phyloP scores from a whole-genome alignment of 2,329 filamentous ascomycete genomes.

The Verticillium albo-atrum region DNA sequence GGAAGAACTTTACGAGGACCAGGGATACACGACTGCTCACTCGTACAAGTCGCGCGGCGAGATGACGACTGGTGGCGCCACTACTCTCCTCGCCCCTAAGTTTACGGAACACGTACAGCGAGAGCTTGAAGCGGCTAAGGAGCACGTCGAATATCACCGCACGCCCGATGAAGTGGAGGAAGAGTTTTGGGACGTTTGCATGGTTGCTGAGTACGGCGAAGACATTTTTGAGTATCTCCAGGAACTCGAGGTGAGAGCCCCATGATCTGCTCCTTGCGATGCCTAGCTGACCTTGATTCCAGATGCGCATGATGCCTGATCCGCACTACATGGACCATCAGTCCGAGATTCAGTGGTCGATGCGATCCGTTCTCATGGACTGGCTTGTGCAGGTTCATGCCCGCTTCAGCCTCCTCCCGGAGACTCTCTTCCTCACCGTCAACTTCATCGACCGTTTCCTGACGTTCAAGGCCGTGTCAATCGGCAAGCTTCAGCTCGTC shows the following conservation, averaged over 20 bases:
- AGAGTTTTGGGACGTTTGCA: slow-evolving; percentile 88
- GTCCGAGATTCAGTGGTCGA: slow-evolving; percentile 97
- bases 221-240: slow-evolving; percentile 95
- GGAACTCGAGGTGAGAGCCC: slow-evolving; percentile 67
- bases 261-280: slow-evolving; percentile 8
- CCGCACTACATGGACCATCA: slow-evolving; percentile 96
- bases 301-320: slow-evolving; percentile 80
- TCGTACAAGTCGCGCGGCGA: slow-evolving; percentile 71
- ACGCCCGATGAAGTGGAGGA: slow-evolving; percentile 77
- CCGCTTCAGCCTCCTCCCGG: slow-evolving; percentile 84
- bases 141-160: slow-evolving; percentile 61
- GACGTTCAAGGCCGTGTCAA: slow-evolving; percentile 88
- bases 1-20: slow-evolving; percentile 49
- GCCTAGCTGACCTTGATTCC: slow-evolving; percentile 19
- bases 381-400: slow-evolving; percentile 96
- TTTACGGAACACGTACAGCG: slow-evolving; percentile 63
- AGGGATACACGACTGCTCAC: slow-evolving; percentile 73
- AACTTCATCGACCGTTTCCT: slow-evolving; percentile 98
- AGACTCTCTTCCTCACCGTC: slow-evolving; percentile 90
- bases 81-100: slow-evolving; percentile 65
- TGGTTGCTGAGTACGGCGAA: slow-evolving; percentile 95
- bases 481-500: slow-evolving; percentile 92
- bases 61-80: slow-evolving; percentile 46
- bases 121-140: slow-evolving; percentile 65
- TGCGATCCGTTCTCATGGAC: slow-evolving; percentile 95